A percentile compares a stretch with the other conserved stretches of the same genome.
Evolutionary conservation across 306 rosid species (phyloP).

Genomic region (Prunus davidiana): DNA sequence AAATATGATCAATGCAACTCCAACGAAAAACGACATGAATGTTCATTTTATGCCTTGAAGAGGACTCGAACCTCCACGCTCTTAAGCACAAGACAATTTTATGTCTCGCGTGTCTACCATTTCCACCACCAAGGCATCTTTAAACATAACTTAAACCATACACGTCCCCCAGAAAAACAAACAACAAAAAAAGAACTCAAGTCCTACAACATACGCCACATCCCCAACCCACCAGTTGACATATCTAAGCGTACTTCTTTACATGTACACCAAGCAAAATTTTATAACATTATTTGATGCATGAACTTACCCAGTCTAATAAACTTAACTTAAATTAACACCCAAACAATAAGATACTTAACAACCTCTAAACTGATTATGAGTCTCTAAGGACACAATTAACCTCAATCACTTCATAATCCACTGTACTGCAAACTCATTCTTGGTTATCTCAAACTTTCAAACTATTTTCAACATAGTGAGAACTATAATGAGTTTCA

Average conservation of each 20-base stretch:
- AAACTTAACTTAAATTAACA: background rate
- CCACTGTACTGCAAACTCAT: background rate
- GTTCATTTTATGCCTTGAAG: slow-evolving; percentile 18
- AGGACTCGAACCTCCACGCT: slow-evolving; percentile 25
- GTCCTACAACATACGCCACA: background rate
- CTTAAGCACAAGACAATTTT: slow-evolving; percentile 15
- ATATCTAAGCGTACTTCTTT: background rate
- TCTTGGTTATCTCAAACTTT: background rate
- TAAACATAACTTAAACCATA: background rate
- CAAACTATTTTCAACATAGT: background rate
- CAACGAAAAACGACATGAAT: background rate
- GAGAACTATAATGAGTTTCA: background rate
- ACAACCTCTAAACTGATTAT: background rate
- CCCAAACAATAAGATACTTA: background rate
- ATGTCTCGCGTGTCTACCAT: slow-evolving; percentile 20
- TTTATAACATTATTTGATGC: background rate
- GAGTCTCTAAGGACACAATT: background rate
- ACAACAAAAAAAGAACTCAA: background rate
- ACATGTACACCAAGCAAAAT: background rate
- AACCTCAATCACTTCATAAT: background rate
- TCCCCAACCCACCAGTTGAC: background rate
- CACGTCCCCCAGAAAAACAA: background rate
- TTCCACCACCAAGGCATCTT: slow-evolving; percentile 24
- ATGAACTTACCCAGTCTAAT: background rate
- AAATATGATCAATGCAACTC: background rate